Base-by-base conservation (phyloP, 805 yeast genomes). In the Myxozyma sirexii region DNA sequence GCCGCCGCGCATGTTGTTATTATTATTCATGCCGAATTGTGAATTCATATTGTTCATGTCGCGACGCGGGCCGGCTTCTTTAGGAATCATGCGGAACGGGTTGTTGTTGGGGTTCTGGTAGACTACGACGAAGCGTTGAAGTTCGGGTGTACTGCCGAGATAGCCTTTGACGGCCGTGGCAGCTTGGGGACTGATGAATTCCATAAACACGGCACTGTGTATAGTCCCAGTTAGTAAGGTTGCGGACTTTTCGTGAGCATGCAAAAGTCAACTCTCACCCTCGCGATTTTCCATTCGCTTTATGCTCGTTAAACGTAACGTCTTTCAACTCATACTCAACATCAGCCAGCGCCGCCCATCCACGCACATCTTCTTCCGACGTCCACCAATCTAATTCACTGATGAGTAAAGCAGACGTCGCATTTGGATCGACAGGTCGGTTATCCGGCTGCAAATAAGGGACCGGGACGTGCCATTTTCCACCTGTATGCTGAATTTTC, bases 371-470 rank as follows among this genome's bases (percentile, higher is more conserved):
- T 19, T 65, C 68, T 27, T 65, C 68, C 4, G 64, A 51, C 13
- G 63, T 64, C 68, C 68, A 65, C 68, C 68, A 65, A 27, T 66
- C 65, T 5, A 65, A 47, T 15, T 65, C 68, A 31, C 56, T 17
- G 38, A 65, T 51, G 7, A 44, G 17, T 39, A 65, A 35, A 12
- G 68, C 67, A 1, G 57, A n/a, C 2, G 67, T 50, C n/a, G 63
- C 46, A 35, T 57, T 56, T 7, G 29, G 53, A 26, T 64, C 66
- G n/a, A 62, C 31, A 4, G 66, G 59, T 12, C 66, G 57, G 38
- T 33, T 56, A 39, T 62, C 66, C 1, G 62, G 59, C 23, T 56
- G 58, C 12, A 29, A 17, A 7, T 37, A 38, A 10, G 60, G 62
- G 10, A 45, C 35, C n/a, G 61, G 23, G 8, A 45, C 58, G 24